phyloP scores from a whole-genome alignment of 2,329 filamentous ascomycete genomes.

The Penicillium glabrum region DNA sequence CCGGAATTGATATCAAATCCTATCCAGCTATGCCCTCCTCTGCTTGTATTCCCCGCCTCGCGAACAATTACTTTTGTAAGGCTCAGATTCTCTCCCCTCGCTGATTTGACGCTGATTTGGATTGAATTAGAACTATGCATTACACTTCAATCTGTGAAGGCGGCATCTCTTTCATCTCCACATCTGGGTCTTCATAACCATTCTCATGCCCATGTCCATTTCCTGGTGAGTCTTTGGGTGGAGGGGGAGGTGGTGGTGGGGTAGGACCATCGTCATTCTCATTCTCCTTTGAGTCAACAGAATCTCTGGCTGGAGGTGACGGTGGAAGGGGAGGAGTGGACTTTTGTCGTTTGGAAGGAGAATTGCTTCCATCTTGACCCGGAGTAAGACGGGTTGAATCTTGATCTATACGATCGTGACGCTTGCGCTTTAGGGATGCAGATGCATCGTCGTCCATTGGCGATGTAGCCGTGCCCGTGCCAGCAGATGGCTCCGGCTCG shows the following conservation, averaged over 20 bases:
- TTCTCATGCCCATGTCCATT: slow-evolving; percentile 20
- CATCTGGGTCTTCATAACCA: neutral
- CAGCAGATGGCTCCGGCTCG: slow-evolving; percentile 25
- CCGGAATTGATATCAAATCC: no score
- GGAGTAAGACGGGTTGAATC: neutral
- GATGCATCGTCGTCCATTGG: slow-evolving; percentile 48
- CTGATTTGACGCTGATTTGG: neutral
- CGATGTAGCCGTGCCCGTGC: slow-evolving; percentile 31
- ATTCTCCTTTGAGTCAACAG: slow-evolving; percentile 10
- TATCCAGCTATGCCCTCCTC: no score
- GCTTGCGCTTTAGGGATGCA: slow-evolving; percentile 19
- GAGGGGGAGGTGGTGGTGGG: slow-evolving; percentile 7
- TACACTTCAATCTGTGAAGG: slow-evolving; percentile 25
- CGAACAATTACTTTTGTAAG: no score
- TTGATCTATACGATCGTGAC: slow-evolving; percentile 8
- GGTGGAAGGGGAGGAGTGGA: slow-evolving; percentile 40
- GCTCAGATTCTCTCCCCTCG: neutral
- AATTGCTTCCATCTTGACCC: slow-evolving; percentile 32
- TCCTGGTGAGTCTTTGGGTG: slow-evolving; percentile 9
- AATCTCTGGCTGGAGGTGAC: slow-evolving; percentile 28
- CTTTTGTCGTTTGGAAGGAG: slow-evolving; percentile 58
- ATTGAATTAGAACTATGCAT: slow-evolving; percentile 5
- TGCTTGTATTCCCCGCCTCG: no score
- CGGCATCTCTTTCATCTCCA: slow-evolving; percentile 6
- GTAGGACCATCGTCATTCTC: slow-evolving; percentile 8